Evolutionary conservation across 768 basidiomycete species (phyloP), one percentile per base, ranked within the genome.

Genomic region (Leucocoprinus leucothites): DNA sequence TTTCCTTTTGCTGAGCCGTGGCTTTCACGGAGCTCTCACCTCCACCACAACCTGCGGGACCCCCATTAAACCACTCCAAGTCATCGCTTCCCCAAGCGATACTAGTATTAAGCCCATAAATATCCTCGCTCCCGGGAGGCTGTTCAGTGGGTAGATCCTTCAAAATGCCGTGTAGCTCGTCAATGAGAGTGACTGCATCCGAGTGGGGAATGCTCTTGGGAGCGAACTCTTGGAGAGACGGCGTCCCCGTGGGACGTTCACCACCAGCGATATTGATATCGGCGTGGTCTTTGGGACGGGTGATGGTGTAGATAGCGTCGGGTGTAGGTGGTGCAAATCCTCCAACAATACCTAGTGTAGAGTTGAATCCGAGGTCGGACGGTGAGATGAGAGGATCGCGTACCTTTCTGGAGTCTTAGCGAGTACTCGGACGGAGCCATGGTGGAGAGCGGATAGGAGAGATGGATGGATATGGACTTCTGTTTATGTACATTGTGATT

Each of bases 321-420:
- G 86, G 84, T 6, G 74, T 84, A 3, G 90, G 84, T 0, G 87
- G 85, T 11, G 81, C 82, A 63, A 92, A 88, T 40, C 90, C 90
- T 26, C 89, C 89, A 11, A 72, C 67, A 65, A 91, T 91, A 57
- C 90, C 90, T 91, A 56, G 47, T 19, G 4, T 31, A 31, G 16
- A 47, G 42, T 11, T 11, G 18, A 26, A 4, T 25, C 9, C 14
- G 14, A 38, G 16, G 24, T 18, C n/a, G 16, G 43, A 19, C 55
- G 18, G 45, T 16, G 11, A 31, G n/a, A 7, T 14, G 11, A 26
- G 13, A 11, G 13, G 2, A 11, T 34, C 21, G 13, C 22, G 24
- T 21, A 61, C 69, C 87, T 64, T 79, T 76, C 71, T 88, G 86
- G 48, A 86, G 78, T 56, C 79, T 73, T 43, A 86, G 64, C 24